Base-by-base conservation (phyloP, 495 filamentous ascomycete species). In the Aspergillus affinis region DNA sequence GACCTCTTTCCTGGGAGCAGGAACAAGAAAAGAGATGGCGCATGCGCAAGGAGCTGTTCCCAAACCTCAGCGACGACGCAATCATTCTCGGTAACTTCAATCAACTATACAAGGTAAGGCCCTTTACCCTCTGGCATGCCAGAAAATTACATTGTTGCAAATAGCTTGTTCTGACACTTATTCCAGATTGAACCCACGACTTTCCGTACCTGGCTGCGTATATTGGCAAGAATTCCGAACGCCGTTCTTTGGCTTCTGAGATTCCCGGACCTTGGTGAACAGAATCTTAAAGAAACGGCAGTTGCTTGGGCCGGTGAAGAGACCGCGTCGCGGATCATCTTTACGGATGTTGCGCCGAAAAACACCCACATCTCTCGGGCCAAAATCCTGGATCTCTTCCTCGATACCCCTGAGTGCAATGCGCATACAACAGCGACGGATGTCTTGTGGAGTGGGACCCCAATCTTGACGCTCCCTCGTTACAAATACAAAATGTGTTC, bases 401-500 rank as follows among this genome's bases (percentile, higher is more conserved):
- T 99, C 20, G 94, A 99, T 72, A 99, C 94, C 0, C 92, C 94
- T 4, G 94, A 99, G 75, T 99, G 94, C 77, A 98, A 98, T 70
- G 94, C 92, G 6, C 94, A 99, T 75, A 99, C 95, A 19, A 99
- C 94, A 0, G 93, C 94, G 8, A 96, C 94, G 6, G 94, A 99
- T 68, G 88, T 98, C 9, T 80, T 98, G 20, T 99, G 94, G 94
- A 93, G 89, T 49, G 92, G 91, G 54, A 99, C 95, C 6, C 94
- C 94, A 36, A 80, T 99, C 54, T 78, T 98, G 55, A 99, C 94
- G 0, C 81, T 93, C n/a, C 92, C 93, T n/a, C 84, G 93, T 30
- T 94, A 97, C 73, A 82, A 86, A 55, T 96, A 97, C 72, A 99
- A 99, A 78, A 99, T 99, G 94, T 98, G 95, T 74, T 95, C 91